phyloP scores from a whole-genome alignment of 2,329 filamentous ascomycete genomes.

The Fusarium napiforme region DNA sequence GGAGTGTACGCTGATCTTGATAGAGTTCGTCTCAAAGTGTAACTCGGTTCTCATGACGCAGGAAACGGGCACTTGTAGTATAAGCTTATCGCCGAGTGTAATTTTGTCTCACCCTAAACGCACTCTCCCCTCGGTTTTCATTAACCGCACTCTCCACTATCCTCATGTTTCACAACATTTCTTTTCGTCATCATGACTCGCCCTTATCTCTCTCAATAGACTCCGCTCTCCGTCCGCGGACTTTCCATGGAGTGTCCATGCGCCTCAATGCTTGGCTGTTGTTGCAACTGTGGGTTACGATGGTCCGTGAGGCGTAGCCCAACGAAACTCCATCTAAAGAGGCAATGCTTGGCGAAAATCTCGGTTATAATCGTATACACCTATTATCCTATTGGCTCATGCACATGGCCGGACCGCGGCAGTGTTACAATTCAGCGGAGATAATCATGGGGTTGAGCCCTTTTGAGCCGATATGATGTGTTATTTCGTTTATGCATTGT shows the following conservation, averaged over 20 bases:
- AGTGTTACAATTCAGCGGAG: background rate
- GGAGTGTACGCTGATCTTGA: no score
- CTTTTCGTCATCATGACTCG: background rate
- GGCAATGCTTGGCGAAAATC: background rate
- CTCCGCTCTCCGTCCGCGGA: background rate
- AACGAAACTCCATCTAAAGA: background rate
- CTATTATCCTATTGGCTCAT: background rate
- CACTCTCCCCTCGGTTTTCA: accelerated
- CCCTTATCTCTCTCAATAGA: accelerated
- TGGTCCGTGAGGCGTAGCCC: background rate
- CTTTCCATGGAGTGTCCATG: background rate
- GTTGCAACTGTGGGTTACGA: background rate
- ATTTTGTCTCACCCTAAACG: accelerated
- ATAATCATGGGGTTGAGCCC: background rate
- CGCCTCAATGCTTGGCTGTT: background rate
- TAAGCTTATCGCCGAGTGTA: background rate
- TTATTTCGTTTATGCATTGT: background rate
- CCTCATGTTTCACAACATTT: background rate
- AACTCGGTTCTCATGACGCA: accelerated
- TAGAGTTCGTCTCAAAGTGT: background rate
- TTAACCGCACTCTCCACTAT: accelerated
- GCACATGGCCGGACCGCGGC: no score
- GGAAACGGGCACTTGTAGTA: background rate
- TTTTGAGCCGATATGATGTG: background rate
- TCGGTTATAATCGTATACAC: background rate